These are phyloP conservation scores for Kwoniella sp. DNA, from an alignment of 768 basidiomycete genomes.

Conservation along the genomic window DNA sequence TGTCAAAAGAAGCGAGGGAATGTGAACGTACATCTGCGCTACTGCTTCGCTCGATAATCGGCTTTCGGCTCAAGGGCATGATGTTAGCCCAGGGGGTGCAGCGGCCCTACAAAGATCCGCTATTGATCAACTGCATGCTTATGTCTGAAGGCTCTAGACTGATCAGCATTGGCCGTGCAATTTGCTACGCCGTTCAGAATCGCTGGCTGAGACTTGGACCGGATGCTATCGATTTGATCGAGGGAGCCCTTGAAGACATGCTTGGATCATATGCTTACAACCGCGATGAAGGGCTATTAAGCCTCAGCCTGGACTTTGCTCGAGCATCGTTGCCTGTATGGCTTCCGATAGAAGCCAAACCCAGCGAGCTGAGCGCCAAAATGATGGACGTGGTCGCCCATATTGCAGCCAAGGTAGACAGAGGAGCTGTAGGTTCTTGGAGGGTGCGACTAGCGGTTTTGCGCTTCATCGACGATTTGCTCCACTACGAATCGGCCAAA, in stretches of 20 bases:
- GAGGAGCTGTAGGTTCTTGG: conserved; percentile 60
- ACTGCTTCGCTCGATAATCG: conserved; percentile 17
- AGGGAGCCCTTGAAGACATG: conserved; percentile 58
- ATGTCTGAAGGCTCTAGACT: conserved; percentile 56
- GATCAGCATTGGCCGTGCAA: conserved; percentile 58
- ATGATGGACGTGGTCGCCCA: conserved; percentile 58
- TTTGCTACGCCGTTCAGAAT: conserved; percentile 59
- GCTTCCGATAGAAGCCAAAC: conserved; percentile 52
- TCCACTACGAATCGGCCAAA: conserved; percentile 59
- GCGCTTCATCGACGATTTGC: conserved; percentile 64
- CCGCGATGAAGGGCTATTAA: conserved; percentile 57
- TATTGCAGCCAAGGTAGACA: conserved; percentile 55
- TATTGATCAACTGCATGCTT: conserved; percentile 37
- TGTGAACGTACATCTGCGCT: conserved; percentile 17
- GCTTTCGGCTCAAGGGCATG: conserved; percentile 22
- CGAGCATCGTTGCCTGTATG: conserved; percentile 62
- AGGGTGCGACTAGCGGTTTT: conserved; percentile 58
- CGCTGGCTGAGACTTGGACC: conserved; percentile 58
- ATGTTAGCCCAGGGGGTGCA: conserved; percentile 6
- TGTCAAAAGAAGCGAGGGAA: conserved; percentile 32
- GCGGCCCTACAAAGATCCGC: conserved; percentile 23
- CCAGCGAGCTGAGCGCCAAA: conserved; percentile 53
- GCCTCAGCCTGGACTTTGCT: conserved; percentile 61
- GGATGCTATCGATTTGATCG: conserved; percentile 57
- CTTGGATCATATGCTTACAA: conserved; percentile 59